Conservation (phyloP, 192 early-diverging fungal genomes). For the Podila horticola region DNA sequence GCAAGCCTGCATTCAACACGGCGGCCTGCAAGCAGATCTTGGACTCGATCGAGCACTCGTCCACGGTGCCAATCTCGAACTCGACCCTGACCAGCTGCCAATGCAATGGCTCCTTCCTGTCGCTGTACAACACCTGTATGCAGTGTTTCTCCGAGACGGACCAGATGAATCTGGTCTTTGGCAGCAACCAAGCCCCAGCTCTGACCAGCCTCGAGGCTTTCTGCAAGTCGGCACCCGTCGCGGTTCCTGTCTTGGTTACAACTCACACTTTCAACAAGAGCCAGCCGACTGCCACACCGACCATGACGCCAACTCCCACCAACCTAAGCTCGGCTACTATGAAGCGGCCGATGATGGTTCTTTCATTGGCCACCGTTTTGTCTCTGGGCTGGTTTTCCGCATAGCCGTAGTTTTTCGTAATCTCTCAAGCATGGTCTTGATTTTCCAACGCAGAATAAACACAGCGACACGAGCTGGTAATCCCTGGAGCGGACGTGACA, state of each 20-base stretch:
- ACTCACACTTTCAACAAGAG: neutral
- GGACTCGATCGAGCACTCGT: constrained; percentile 15
- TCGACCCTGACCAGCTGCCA: constrained; percentile 38
- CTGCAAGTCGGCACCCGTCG: neutral
- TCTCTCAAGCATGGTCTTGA: too few relatives aligned
- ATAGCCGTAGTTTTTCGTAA: too few relatives aligned
- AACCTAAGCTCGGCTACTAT: constrained; percentile 14
- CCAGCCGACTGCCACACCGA: constrained; percentile 1
- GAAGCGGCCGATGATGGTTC: neutral
- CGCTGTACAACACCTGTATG: constrained; percentile 21
- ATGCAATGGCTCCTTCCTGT: constrained; percentile 28
- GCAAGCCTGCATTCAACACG: constrained; percentile 31
- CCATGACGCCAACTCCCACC: neutral
- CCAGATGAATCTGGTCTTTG: constrained; percentile 31
- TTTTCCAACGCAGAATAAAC: too few relatives aligned
- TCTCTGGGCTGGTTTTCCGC: neutral
- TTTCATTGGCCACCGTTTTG: neutral
- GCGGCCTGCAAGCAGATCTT: constrained; percentile 28
- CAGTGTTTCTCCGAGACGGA: constrained; percentile 42
- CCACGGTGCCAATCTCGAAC: constrained; percentile 18
- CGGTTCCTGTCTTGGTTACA: neutral
- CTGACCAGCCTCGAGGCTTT: constrained; percentile 21
- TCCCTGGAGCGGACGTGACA: too few relatives aligned
- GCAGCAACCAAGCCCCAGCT: constrained; percentile 8
- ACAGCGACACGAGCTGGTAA: too few relatives aligned